Evolutionary conservation across 2,329 filamentous ascomycete species (phyloP).

Genomic region (Penicillium hesseltinei): DNA sequence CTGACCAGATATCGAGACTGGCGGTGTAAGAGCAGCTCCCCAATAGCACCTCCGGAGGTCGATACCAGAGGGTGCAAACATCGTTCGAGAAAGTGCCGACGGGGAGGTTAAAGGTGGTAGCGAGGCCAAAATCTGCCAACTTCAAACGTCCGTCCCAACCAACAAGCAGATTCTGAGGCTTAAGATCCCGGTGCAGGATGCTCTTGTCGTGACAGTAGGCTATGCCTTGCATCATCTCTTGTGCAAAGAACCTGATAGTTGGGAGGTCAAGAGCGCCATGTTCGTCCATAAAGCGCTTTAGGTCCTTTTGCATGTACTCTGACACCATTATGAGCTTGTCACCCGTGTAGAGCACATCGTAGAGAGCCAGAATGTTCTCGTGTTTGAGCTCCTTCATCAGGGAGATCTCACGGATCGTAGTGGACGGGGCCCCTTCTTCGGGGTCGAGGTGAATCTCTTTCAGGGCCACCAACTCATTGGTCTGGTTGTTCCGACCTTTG

Average conservation of each 20-base stretch:
- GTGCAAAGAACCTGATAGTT: constrained; percentile 99
- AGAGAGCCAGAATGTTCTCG: constrained; percentile 92
- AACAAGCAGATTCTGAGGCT: constrained; percentile 94
- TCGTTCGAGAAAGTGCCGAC: constrained; percentile 98
- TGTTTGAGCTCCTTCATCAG: constrained; percentile 99
- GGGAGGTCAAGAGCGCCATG: constrained; percentile 80
- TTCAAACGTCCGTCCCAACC: constrained; percentile 88
- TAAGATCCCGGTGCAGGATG: constrained; percentile 90
- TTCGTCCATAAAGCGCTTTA: constrained; percentile 98
- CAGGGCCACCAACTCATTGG: constrained; percentile 89
- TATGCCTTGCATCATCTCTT: constrained; percentile 90
- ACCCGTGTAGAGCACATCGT: constrained; percentile 99
- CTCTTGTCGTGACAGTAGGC: constrained; percentile 97
- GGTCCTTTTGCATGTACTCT: constrained; percentile 96
- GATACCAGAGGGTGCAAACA: constrained; percentile 98
- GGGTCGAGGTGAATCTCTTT: constrained; percentile 99
- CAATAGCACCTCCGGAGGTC: constrained; percentile 89
- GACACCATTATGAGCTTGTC: constrained; percentile 99
- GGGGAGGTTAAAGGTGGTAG: constrained; percentile 90
- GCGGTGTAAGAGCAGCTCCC: constrained; percentile 98
- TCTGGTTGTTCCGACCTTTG: constrained; percentile 95
- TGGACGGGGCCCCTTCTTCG: constrained; percentile 95
- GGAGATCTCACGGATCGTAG: constrained; percentile 95
- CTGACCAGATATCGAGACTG: constrained; percentile 98
- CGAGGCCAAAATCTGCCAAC: constrained; percentile 90